Evolutionary conservation across 257 asterid species (phyloP).

Genomic region (Ophiorrhiza pumila): DNA sequence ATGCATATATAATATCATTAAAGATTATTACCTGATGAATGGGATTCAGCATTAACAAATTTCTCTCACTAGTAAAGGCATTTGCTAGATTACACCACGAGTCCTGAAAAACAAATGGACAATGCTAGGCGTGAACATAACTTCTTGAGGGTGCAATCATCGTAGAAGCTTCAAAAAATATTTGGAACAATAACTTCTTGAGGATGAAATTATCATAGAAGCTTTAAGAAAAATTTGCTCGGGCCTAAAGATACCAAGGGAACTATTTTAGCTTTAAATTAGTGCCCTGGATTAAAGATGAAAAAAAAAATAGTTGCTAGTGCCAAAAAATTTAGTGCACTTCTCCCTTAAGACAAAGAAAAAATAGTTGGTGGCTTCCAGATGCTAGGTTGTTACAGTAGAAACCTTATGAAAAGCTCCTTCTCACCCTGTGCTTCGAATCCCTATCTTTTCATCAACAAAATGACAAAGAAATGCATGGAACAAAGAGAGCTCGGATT

Average conservation of each 20-base stretch:
- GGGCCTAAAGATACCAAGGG: too few species aligned
- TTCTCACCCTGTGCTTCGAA: not conserved
- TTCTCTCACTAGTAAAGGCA: conserved; percentile 75
- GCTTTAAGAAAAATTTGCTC: too few species aligned
- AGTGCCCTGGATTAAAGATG: too few species aligned
- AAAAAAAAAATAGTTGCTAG: too few species aligned
- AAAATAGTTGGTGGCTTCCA: not conserved
- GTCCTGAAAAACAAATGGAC: conserved; percentile 47
- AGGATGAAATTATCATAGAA: too few species aligned
- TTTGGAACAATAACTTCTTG: too few species aligned
- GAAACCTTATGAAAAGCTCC: not conserved
- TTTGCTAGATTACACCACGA: conserved; percentile 75
- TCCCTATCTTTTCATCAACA: too few species aligned
- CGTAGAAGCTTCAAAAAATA: not conserved
- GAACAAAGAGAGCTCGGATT: not conserved
- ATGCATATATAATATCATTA: not conserved
- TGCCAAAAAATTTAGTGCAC: too few species aligned
- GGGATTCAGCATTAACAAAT: conserved; percentile 57
- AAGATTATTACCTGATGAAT: conserved; percentile 65
- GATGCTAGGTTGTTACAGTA: not conserved
- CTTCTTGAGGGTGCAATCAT: not conserved
- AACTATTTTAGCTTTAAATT: too few species aligned
- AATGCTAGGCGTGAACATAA: not conserved
- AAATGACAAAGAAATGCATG: not conserved
- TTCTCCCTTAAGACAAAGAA: too few species aligned